Conservation (phyloP, 352 stramenopile species). For the Phytopythium vexans region DNA sequence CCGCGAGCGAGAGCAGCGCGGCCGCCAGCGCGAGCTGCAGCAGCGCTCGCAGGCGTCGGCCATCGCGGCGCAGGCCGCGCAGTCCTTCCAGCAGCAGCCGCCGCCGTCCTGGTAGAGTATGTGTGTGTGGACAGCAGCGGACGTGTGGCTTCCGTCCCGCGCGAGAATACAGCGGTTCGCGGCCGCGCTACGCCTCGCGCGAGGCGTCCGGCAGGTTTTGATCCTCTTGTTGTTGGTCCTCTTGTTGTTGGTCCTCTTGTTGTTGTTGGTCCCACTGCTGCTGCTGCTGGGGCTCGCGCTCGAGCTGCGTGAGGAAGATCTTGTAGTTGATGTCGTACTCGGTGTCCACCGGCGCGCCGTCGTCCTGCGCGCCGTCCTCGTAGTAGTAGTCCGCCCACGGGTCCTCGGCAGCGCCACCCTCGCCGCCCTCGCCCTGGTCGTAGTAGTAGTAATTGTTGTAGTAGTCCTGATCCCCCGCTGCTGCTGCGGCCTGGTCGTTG, state of each 20-base stretch:
- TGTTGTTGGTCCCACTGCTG: constrained; percentile 7
- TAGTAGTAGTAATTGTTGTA: constrained; percentile 18
- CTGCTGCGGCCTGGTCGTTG: neutral
- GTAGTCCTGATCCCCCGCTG: neutral
- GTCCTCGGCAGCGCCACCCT: constrained; percentile 3
- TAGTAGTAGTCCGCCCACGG: constrained; percentile 16
- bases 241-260: constrained; percentile 3
- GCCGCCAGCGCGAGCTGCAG: constrained; percentile 51
- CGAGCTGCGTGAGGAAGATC: constrained; percentile 60
- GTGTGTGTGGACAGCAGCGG: too few species aligned
- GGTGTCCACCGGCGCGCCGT: constrained; percentile 35
- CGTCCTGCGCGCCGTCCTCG: constrained; percentile 9
- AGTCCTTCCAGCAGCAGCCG: constrained; percentile 21
- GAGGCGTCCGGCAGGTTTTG: too few species aligned
- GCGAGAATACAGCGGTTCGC: too few species aligned
- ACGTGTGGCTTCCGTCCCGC: too few species aligned
- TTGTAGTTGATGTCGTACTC: constrained; percentile 72
- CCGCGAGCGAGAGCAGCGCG: constrained; percentile 40
- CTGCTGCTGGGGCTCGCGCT: constrained; percentile 17
- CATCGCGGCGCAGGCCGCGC: constrained; percentile 58
- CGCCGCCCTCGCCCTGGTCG: constrained; percentile 2
- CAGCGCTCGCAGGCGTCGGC: constrained; percentile 67
- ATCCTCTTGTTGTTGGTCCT: neutral
- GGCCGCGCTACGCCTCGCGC: too few species aligned
- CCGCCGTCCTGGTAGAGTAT: constrained; percentile 20